These are phyloP conservation scores for Tilletiopsis washingtonensis DNA, from an alignment of 1,284 basidiomycete genomes.

Conservation along the genomic window DNA sequence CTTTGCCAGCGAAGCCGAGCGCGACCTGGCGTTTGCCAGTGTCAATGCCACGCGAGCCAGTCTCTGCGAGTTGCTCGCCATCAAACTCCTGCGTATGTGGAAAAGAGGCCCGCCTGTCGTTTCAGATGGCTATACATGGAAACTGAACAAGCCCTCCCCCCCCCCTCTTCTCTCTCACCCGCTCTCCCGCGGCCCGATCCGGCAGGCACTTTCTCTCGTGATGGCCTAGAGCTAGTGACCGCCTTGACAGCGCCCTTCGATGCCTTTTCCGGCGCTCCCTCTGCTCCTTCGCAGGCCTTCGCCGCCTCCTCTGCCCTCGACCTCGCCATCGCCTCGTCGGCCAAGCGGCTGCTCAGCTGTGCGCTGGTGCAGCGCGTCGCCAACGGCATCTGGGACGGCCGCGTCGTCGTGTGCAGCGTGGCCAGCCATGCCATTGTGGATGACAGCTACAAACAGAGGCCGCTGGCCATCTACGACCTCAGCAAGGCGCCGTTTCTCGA, in stretches of 20 bases:
- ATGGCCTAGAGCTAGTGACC: slow-evolving; percentile 62
- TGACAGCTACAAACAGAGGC: slow-evolving; percentile 84
- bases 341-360: slow-evolving; percentile 37
- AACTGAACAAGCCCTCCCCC: too few relatives aligned
- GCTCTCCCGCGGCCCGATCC: background rate
- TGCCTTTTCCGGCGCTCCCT: slow-evolving; percentile 55
- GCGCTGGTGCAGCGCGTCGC: slow-evolving; percentile 39
- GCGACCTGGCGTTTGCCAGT: slow-evolving; percentile 51
- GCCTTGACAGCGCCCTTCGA: slow-evolving; percentile 79
- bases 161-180: background rate
- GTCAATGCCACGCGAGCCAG: slow-evolving; percentile 67
- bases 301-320: slow-evolving; percentile 30
- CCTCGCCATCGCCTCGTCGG: slow-evolving; percentile 33
- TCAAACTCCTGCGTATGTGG: slow-evolving; percentile 60
- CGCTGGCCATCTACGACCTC: slow-evolving; percentile 88
- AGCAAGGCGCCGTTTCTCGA: slow-evolving; percentile 83
- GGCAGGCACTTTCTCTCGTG: slow-evolving; percentile 20
- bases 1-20: slow-evolving; percentile 58
- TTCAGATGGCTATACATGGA: too few relatives aligned
- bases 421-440: slow-evolving; percentile 32
- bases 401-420: slow-evolving; percentile 26
- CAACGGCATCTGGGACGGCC: slow-evolving; percentile 36
- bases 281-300: background rate
- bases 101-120: background rate
- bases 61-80: slow-evolving; percentile 83